These are phyloP conservation scores for Polysphondylium violaceum DNA, from an alignment of 78 protist genomes.

Conservation along the genomic window DNA sequence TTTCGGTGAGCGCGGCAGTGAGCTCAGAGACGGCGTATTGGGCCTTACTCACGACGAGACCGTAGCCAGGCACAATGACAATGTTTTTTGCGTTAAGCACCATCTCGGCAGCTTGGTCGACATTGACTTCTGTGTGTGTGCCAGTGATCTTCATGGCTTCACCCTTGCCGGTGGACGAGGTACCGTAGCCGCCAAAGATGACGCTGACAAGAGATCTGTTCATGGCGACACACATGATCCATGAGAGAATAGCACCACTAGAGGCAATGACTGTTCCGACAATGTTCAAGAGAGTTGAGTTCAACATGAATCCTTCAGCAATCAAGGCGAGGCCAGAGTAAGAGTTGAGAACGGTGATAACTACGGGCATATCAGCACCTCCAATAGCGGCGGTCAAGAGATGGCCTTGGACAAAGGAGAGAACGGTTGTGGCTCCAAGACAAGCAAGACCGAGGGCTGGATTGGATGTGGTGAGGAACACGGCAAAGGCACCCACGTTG, in stretches of 20 bases:
- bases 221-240: constrained; percentile 99
- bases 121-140: constrained; percentile 39
- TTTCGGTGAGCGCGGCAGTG: constrained; percentile 65
- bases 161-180: constrained; percentile 29
- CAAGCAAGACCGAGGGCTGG: constrained; percentile 62
- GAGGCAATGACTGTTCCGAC: constrained; percentile 98
- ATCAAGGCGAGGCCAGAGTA: constrained; percentile 95
- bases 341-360: constrained; percentile 96
- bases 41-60: constrained; percentile 97
- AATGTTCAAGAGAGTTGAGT: constrained; percentile 87
- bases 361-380: constrained; percentile 99
- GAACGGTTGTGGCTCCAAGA: constrained; percentile 42
- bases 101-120: constrained; percentile 33
- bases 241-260: constrained; percentile 97
- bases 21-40: constrained; percentile 95
- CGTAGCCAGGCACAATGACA: constrained; percentile 99
- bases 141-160: constrained; percentile 68
- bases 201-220: constrained; percentile 94
- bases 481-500: constrained; percentile 42
- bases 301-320: constrained; percentile 93
- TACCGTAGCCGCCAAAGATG: constrained; percentile 96
- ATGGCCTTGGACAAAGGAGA: constrained; percentile 89
- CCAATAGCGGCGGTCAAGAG: constrained; percentile 93
- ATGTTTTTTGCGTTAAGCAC: constrained; percentile 57
- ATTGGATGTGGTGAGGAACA: constrained; percentile 39